These are phyloP conservation scores for Globisporangium canariense DNA, from an alignment of 352 stramenopile species.

Conservation along the genomic window DNA sequence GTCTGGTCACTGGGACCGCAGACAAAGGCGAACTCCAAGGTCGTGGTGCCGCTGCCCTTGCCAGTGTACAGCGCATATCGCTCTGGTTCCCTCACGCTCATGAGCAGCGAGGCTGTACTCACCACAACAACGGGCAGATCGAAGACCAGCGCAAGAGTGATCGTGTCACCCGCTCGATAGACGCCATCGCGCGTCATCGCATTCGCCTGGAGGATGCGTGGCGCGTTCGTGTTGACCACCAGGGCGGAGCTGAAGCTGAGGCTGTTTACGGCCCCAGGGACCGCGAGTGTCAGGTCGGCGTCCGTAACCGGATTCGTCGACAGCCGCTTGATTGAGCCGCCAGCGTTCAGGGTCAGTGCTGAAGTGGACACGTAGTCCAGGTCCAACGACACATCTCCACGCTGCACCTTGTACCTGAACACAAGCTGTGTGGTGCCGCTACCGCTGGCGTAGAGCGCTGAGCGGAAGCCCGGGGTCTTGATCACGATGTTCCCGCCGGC, in stretches of 20 bases:
- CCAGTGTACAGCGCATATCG: slow-evolving; percentile 41
- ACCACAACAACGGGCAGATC: slow-evolving; percentile 46
- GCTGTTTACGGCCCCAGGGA: slow-evolving; percentile 36
- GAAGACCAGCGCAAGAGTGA: slow-evolving; percentile 50
- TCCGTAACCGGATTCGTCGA: slow-evolving; percentile 51
- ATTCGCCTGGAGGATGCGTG: slow-evolving; percentile 38
- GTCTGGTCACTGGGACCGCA: slow-evolving; percentile 34
- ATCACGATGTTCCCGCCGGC: slow-evolving; percentile 28
- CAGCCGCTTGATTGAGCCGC: slow-evolving; percentile 45
- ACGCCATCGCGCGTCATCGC: slow-evolving; percentile 56
- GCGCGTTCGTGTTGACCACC: slow-evolving; percentile 50
- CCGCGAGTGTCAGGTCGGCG: slow-evolving; percentile 41
- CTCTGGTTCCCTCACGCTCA: slow-evolving; percentile 24
- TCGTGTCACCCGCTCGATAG: slow-evolving; percentile 45
- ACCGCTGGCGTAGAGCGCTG: slow-evolving; percentile 43
- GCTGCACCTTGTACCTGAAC: slow-evolving; percentile 58
- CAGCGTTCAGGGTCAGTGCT: slow-evolving; percentile 25
- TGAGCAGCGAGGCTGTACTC: slow-evolving; percentile 30
- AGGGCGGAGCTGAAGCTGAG: slow-evolving; percentile 30
- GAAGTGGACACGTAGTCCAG: slow-evolving; percentile 49
- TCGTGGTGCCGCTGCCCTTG: slow-evolving; percentile 41
- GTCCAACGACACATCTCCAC: slow-evolving; percentile 40
- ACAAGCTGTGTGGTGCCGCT: slow-evolving; percentile 40
- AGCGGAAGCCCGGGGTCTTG: slow-evolving; percentile 43
- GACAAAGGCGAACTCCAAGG: slow-evolving; percentile 46